A percentile compares a stretch with the other conserved stretches of the same genome.
These are phyloP conservation scores for Rhynchosporium graminicola DNA, from an alignment of 2,329 filamentous ascomycete species.

Conservation along the genomic window DNA sequence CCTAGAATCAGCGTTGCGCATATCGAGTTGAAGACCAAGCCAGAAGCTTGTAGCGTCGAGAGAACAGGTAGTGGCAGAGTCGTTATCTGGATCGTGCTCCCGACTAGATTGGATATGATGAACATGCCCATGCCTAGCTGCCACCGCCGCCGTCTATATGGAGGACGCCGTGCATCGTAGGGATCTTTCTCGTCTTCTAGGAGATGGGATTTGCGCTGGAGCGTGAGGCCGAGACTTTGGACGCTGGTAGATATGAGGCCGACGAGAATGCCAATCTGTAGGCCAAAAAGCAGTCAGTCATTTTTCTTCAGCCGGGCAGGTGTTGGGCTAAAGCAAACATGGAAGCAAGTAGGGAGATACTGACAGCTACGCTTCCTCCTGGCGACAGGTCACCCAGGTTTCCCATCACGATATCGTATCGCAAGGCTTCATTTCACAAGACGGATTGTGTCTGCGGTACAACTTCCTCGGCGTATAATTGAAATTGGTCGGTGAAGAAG, in stretches of 20 bases:
- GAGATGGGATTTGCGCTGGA: conserved; percentile 97
- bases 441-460: conserved; percentile 14
- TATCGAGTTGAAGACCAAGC: conserved; percentile 97
- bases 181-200: conserved; percentile 89
- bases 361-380: conserved; percentile 73
- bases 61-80: conserved; percentile 91
- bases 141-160: conserved; percentile 89
- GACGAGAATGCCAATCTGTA: conserved; percentile 85
- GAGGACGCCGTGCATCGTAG: conserved; percentile 77
- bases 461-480: conserved; percentile 1
- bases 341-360: conserved; percentile 38
- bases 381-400: conserved; percentile 75
- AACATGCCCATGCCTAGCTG: conserved; percentile 98
- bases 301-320: conserved; percentile 11
- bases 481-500: background rate
- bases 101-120: conserved; percentile 88
- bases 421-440: conserved; percentile 38
- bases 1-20: conserved; percentile 90
- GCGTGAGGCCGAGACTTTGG: conserved; percentile 89
- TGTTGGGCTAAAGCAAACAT: conserved; percentile 5
- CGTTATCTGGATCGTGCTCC: conserved; percentile 96
- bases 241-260: conserved; percentile 91
- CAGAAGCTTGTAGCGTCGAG: conserved; percentile 92
- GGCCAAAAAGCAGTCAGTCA: conserved; percentile 22
- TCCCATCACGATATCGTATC: conserved; percentile 55